Base-by-base conservation (phyloP, 1,139 yeast species). In the Pichia sp. region DNA sequence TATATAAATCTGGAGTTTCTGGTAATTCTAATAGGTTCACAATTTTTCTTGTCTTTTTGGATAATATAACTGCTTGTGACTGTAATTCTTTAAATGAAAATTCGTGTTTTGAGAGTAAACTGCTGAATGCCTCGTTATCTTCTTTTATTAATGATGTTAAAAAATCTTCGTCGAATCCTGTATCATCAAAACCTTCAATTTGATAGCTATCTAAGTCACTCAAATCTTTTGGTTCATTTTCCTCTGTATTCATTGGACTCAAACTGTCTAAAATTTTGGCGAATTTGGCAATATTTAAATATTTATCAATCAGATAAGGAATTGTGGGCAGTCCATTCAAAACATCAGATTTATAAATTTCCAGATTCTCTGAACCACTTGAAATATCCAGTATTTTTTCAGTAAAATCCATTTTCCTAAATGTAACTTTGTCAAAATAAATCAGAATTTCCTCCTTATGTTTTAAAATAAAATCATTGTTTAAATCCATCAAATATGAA, bases 401-500 rank as follows among this genome's bases (percentile, higher is more conserved):
- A 43, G 74, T 74, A 59, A 81, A 82, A 58, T 84, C 90, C 53
- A 80, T 67, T 54, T 79, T 81, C 47, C 84, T 69, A 6, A 80
- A 82, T 0, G 95, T 85, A 33, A 89, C 74, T 51, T 76, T 78
- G 56, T 82, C 87, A 56, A 83, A 77, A 63, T 86, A 90, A 33
- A 77, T 80, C 30, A 69, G 59, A 12, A 90, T 67, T 53, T 86
- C 87, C 0, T 58, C 64, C 46, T 73, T 73, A 56, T 84, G 82
- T 22, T 66, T 67, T 3, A 71, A 69, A 39, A 90, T 71, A 55
- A 90, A 89, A 4, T 58, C 61, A 1, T 50, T 46, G 61, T 90
- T 90, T 78, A 90, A 73, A 30, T 69, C 71, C 28, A 76, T 71
- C 66, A 92, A 70, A 69, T 83, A 87, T 0, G 94, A 87, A 58